Base-by-base conservation (phyloP, 768 basidiomycete genomes). In the Ramaria sp. region DNA sequence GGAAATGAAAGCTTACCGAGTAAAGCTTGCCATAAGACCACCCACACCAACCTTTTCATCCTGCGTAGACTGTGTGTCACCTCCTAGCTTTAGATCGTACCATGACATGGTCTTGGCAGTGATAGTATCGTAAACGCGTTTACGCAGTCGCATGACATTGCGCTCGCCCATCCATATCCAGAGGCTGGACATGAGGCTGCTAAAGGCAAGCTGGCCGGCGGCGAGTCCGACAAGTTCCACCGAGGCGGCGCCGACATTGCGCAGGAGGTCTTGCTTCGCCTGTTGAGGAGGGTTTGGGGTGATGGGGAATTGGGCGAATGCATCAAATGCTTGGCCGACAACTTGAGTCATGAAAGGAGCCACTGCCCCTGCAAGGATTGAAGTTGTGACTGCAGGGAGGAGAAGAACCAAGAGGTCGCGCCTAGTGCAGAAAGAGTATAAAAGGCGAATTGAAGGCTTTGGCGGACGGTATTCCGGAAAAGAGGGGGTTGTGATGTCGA, bases 11-110 rank as follows among this genome's bases (percentile, higher is more conserved):
- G 63, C 66, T 41, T 55, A 89, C 91, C 82, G 81, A 32, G 86
- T 78, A 66, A 96, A 97, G 64, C 91, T 88, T 52, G 89, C 84
- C 92, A 95, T 94, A 42, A 96, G 73, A 20, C 92, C 93, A 57
- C 86, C 91, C 48, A 91, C 90, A 57, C 89, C 88, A 47, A 83
- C 71, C 43, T 34, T 34, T 8, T 34, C 32, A 13, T 34, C 32
- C 32, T 2, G 32, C 67, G 68, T 70, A 22, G 73, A 66, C 37
- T 73, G 74, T 22, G 59, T 64, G 15, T 80, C 81, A 8, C 70
- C 68, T 51, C 79, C 81, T 76, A 85, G 83, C 55, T 87, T 82
- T 38, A 78, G 67, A 68, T 96, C 93, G 64, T 91, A 96, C 93
- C 94, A 96, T n/a, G 75, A 74, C 78, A 95, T 85, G 20, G 83